Base-by-base conservation (phyloP, 2,329 filamentous ascomycete genomes). In the Fusarium guadeloupense region DNA sequence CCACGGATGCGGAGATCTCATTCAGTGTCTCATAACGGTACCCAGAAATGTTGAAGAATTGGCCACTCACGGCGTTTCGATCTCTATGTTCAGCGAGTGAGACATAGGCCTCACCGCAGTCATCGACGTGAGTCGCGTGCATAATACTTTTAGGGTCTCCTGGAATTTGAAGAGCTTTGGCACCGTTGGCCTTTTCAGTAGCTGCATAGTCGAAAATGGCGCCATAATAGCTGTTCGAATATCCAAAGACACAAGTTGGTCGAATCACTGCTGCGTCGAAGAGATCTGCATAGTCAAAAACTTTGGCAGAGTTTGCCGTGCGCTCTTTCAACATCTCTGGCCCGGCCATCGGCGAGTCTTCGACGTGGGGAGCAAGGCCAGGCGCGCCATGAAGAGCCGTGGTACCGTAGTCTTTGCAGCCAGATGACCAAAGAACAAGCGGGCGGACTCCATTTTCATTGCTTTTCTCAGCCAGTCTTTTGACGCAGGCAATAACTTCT, bases 341-440 rank as follows among this genome's bases (percentile, higher is more conserved):
- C 0, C 72, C 67, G 6, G 74, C 71, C 12, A 81, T 43, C 0
- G 77, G 76, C 0, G 77, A 78, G 0, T 71, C 62, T 61, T 83
- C 80, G 0, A 75, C 77, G 39, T 83, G 80, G 9, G 79, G 76
- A 8, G 62, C 58, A 4, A 82, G 71, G 1, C 54, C 68, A 0
- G 72, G 59, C 0, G 73, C 69, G 3, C 75, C 75, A 42, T 80
- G 73, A 60, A 77, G 40, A 40, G 62, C 34, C 7, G 71, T 69
- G 6, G 59, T 70, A 2, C 81, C 80, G 56, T 83, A 83, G 66
- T 83, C 81, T 54, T 83, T 83, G 67, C 80, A 83, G 0, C 81
- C 81, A 4, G 77, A 80, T 9, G 75, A 78, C 66, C 77, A 77
- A 4, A 83, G 73, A 5, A 83, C 75, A 1, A 83, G 66, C 0